Conservation (phyloP, 768 basidiomycete species). For the Xerocomus brunneocitrinus region DNA sequence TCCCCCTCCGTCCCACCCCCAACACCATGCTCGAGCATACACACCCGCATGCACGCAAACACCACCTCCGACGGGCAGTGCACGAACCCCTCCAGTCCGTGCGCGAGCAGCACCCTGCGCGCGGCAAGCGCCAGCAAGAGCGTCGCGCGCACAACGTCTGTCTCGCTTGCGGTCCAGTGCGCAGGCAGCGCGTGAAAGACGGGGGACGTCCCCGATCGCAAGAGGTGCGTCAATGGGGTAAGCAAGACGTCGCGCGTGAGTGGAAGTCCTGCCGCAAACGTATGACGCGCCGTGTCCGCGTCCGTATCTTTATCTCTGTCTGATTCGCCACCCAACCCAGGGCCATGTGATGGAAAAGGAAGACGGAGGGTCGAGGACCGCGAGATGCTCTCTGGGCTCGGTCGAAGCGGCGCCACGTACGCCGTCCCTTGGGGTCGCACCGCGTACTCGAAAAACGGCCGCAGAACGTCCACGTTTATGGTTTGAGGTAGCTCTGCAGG, state of each 20-base stretch:
- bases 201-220: slow-evolving; percentile 69
- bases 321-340: background rate
- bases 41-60: slow-evolving; percentile 86
- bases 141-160: slow-evolving; percentile 67
- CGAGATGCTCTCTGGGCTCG: slow-evolving; percentile 53
- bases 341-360: background rate
- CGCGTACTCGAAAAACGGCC: slow-evolving; percentile 56
- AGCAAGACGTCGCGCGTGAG: slow-evolving; percentile 62
- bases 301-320: background rate
- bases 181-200: slow-evolving; percentile 66
- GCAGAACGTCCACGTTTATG: slow-evolving; percentile 28
- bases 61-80: slow-evolving; percentile 35
- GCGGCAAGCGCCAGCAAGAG: slow-evolving; percentile 55
- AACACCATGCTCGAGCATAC: slow-evolving; percentile 87
- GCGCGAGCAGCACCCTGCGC: slow-evolving; percentile 41
- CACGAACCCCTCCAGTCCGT: slow-evolving; percentile 37
- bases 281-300: too few species aligned
- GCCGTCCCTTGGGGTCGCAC: slow-evolving; percentile 39
- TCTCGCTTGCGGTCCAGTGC: slow-evolving; percentile 76
- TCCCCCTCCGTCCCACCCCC: slow-evolving; percentile 40
- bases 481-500: slow-evolving; percentile 17
- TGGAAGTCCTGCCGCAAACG: slow-evolving; percentile 38
- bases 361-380: slow-evolving; percentile 52
- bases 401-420: slow-evolving; percentile 47
- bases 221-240: slow-evolving; percentile 67